phyloP scores from a whole-genome alignment of 2,329 filamentous ascomycete genomes.

The Fusarium verticillioides region DNA sequence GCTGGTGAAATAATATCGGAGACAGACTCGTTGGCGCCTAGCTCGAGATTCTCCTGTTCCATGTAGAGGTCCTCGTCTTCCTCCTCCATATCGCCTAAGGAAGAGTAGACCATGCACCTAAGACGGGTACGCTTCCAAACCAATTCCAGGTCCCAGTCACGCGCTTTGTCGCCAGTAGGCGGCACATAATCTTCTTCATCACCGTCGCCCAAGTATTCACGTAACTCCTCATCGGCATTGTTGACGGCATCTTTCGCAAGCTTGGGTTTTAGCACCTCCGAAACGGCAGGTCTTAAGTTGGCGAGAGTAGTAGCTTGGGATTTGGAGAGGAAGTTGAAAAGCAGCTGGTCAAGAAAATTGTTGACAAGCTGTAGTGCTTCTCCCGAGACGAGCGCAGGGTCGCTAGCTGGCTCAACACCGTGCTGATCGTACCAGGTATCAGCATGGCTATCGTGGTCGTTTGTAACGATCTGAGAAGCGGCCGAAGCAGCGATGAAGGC shows the following conservation, averaged over 20 bases:
- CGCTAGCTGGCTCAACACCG: constrained; percentile 71
- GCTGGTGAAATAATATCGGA: constrained; percentile 84
- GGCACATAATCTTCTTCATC: constrained; percentile 77
- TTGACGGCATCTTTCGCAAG: constrained; percentile 86
- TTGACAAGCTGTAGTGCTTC: constrained; percentile 84
- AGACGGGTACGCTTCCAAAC: constrained; percentile 94
- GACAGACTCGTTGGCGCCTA: constrained; percentile 65
- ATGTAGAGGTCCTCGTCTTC: constrained; percentile 94
- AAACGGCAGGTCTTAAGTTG: constrained; percentile 82
- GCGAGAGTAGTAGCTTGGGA: constrained; percentile 82
- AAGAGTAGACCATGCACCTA: constrained; percentile 98
- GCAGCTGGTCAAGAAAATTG: constrained; percentile 89
- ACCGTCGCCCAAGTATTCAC: constrained; percentile 84
- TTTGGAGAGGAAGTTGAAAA: constrained; percentile 87
- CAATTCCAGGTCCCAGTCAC: constrained; percentile 88
- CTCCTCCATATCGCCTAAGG: constrained; percentile 95
- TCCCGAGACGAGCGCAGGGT: constrained; percentile 77
- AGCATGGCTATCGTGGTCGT: constrained; percentile 81
- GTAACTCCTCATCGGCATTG: constrained; percentile 85
- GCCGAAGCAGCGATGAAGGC: constrained; percentile 90
- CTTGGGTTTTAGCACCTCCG: constrained; percentile 88
- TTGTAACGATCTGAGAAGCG: constrained; percentile 90
- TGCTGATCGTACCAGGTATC: constrained; percentile 77
- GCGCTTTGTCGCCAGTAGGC: constrained; percentile 60
- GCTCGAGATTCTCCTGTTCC: constrained; percentile 78